Evolutionary conservation across 345 rosid species (phyloP).

Genomic region (Reutealis trisperma): DNA sequence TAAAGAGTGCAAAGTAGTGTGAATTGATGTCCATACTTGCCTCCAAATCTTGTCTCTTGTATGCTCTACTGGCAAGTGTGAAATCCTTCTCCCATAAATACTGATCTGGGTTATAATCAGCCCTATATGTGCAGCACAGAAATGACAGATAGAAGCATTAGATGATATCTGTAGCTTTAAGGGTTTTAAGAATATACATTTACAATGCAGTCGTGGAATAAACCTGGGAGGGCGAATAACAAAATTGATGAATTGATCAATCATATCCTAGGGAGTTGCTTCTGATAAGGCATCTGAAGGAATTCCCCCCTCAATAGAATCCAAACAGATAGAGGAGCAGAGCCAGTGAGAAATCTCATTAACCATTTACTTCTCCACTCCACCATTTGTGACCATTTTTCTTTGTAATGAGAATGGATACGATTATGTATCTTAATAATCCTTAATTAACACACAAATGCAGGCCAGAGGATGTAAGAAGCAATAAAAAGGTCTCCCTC

Average conservation of each 20-base stretch:
- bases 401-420: background rate
- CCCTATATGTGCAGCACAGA: conserved; percentile 19
- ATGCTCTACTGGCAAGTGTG: conserved; percentile 34
- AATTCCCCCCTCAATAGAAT: background rate
- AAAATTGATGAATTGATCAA: conserved; percentile 96
- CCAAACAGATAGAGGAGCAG: background rate
- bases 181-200: background rate
- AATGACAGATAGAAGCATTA: background rate
- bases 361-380: background rate
- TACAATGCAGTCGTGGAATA: background rate
- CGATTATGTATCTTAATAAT: background rate
- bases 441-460: background rate
- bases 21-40: conserved; percentile 29
- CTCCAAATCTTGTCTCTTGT: conserved; percentile 40
- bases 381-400: background rate
- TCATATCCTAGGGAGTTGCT: conserved; percentile 41
- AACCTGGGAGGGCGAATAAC: conserved; percentile 99
- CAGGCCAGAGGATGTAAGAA: background rate
- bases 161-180: background rate
- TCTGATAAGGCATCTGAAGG: conserved; percentile 12
- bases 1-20: conserved; percentile 10
- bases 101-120: conserved; percentile 38
- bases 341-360: background rate
- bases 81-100: conserved; percentile 40
- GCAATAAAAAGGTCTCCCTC: background rate